A percentile compares a stretch with the other conserved stretches of the same genome.
These are phyloP conservation scores for Apiotrichum siamense DNA, from an alignment of 1,284 basidiomycete genomes.

Conservation along the genomic window DNA sequence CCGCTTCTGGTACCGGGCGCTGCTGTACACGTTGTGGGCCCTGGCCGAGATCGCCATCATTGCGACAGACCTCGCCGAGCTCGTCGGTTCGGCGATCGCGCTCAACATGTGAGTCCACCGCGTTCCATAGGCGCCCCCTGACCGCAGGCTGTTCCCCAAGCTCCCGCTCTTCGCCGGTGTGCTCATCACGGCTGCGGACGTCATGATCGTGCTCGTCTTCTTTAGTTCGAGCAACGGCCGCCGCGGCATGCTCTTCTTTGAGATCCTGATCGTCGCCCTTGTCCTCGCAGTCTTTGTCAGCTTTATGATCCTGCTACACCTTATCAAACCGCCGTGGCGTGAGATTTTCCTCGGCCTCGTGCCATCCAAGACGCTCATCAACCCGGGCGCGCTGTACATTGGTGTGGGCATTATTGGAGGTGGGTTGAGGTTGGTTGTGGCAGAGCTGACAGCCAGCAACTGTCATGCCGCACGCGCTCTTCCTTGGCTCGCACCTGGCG, in stretches of 20 bases:
- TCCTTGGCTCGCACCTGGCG: constrained; percentile 77
- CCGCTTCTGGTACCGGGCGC: constrained; percentile 30
- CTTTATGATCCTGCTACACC: constrained; percentile 72
- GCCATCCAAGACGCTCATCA: constrained; percentile 55
- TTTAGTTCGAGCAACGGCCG: constrained; percentile 39
- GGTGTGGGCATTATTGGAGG: constrained; percentile 56
- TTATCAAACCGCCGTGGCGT: constrained; percentile 68
- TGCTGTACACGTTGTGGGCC: constrained; percentile 49
- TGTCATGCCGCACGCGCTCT: constrained; percentile 83
- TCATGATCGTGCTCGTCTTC: constrained; percentile 56
- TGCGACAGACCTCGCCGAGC: constrained; percentile 55
- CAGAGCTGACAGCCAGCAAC: constrained; percentile 54
- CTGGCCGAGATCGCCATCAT: constrained; percentile 79
- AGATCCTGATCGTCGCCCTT: constrained; percentile 61
- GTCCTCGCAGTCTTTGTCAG: constrained; percentile 72
- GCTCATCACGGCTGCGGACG: constrained; percentile 75
- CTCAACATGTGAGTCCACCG: constrained; percentile 57
- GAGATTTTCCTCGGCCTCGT: constrained; percentile 78
- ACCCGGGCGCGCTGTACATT: constrained; percentile 61
- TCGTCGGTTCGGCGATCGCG: constrained; percentile 73
- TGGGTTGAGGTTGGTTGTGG: neutral
- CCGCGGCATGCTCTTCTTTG: constrained; percentile 57
- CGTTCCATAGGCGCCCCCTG: neutral
- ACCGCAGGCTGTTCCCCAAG: constrained; percentile 61
- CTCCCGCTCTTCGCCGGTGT: constrained; percentile 76